phyloP scores from a whole-genome alignment of 2,329 filamentous ascomycete species.

The Sporothrix inflata region DNA sequence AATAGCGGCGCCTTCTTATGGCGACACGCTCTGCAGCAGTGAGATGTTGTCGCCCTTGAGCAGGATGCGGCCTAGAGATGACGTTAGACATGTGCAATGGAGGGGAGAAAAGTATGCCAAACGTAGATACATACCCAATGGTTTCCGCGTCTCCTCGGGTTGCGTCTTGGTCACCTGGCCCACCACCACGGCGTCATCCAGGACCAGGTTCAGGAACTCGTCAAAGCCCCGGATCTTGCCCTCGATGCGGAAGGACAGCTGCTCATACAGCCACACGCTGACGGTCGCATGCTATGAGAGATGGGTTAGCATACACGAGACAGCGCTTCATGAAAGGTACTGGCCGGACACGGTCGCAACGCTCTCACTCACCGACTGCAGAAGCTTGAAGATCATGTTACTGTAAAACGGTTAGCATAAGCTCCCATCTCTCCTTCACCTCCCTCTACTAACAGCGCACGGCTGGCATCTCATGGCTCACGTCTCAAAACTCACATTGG shows the following conservation, averaged over 20 bases:
- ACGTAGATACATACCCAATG: constrained; percentile 64
- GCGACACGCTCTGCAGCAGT: constrained; percentile 65
- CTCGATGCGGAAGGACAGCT: constrained; percentile 90
- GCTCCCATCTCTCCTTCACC: neutral
- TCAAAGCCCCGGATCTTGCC: constrained; percentile 97
- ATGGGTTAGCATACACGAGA: neutral
- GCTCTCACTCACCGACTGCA: constrained; percentile 55
- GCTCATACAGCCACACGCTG: constrained; percentile 96
- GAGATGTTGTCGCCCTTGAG: constrained; percentile 89
- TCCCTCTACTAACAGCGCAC: neutral
- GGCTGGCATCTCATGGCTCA: neutral
- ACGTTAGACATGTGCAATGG: neutral
- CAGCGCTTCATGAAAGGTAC: no score
- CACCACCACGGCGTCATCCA: constrained; percentile 91
- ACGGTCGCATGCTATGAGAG: constrained; percentile 71
- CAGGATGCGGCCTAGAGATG: constrained; percentile 71
- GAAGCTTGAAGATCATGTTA: constrained; percentile 92
- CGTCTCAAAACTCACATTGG: constrained; percentile 48
- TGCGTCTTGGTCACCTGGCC: constrained; percentile 80
- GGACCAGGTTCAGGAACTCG: constrained; percentile 98
- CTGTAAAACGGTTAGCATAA: constrained; percentile 22
- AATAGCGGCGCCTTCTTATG: neutral
- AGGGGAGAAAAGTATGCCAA: neutral
- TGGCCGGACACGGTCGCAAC: neutral
- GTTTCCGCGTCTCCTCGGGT: constrained; percentile 73